phyloP scores from a whole-genome alignment of 176 grass and related monocot species.

The Poa pratensis region DNA sequence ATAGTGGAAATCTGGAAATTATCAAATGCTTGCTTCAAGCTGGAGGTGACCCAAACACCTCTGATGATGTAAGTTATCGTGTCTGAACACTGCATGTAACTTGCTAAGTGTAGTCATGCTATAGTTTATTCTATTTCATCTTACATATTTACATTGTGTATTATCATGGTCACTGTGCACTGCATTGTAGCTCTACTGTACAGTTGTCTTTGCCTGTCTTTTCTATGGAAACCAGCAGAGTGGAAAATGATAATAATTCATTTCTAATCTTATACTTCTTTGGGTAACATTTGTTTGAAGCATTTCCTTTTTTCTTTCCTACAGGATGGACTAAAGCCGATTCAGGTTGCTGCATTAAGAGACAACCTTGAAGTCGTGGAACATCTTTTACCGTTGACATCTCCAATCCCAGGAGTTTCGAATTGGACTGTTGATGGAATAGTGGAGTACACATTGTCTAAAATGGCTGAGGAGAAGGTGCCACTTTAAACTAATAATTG shows the following conservation, averaged over 20 bases:
- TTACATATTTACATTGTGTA: background rate
- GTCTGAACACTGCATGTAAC: background rate
- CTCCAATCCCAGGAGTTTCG: conserved; percentile 64
- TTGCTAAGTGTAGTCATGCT: background rate
- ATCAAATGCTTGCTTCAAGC: conserved; percentile 78
- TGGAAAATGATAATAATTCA: background rate
- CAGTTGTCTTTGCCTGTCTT: background rate
- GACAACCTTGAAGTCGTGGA: conserved; percentile 69
- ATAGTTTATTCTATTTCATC: background rate
- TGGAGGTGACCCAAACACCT: conserved; percentile 75
- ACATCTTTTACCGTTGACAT: conserved; percentile 76
- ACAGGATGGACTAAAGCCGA: conserved; percentile 87
- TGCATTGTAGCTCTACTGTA: conserved; percentile 2
- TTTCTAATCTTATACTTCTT: background rate
- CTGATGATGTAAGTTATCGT: conserved; percentile 71
- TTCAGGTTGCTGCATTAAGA: conserved; percentile 82
- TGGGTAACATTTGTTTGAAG: background rate
- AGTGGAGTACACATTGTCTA: conserved; percentile 63
- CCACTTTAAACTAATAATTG: background rate
- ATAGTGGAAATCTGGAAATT: conserved; percentile 69
- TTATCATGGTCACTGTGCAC: background rate
- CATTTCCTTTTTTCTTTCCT: conserved; percentile 15
- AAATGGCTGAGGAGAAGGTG: conserved; percentile 72
- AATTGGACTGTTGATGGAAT: conserved; percentile 77
- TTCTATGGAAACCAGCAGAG: background rate